phyloP scores from a whole-genome alignment of 352 stramenopile species.

The Pythium coloratum region DNA sequence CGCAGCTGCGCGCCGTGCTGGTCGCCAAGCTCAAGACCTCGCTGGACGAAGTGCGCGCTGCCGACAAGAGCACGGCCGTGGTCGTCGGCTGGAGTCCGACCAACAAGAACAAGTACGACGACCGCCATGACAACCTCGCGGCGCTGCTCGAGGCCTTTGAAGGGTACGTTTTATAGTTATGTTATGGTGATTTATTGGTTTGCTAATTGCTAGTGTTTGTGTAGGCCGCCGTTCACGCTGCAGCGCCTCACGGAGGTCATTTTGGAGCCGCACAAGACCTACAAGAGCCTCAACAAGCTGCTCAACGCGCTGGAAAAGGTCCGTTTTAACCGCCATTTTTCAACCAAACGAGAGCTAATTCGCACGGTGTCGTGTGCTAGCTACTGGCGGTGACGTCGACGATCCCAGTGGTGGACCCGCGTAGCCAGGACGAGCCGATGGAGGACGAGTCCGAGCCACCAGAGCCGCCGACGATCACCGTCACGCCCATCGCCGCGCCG shows the following conservation, averaged over 20 bases:
- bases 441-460: constrained; percentile 34
- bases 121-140: constrained; percentile 53
- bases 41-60: constrained; percentile 57
- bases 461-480: constrained; percentile 20
- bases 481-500: constrained; percentile 28
- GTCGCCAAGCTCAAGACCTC: constrained; percentile 50
- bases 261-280: constrained; percentile 61
- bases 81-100: constrained; percentile 44
- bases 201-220: no score
- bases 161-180: constrained; percentile 24
- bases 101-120: constrained; percentile 51
- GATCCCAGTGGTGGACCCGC: constrained; percentile 61
- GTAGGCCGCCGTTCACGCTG: constrained; percentile 76
- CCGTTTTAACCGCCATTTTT: not conserved
- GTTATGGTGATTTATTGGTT: no score
- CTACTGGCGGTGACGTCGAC: constrained; percentile 70
- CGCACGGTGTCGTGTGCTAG: constrained; percentile 19
- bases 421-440: constrained; percentile 24
- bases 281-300: constrained; percentile 78
- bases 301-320: constrained; percentile 85
- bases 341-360: not conserved
- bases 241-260: constrained; percentile 81
- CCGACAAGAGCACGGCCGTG: constrained; percentile 35
- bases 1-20: constrained; percentile 67
- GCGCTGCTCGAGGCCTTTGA: constrained; percentile 68